Conservation (phyloP, 345 rosid genomes). For the Capsella bursapastoris region DNA sequence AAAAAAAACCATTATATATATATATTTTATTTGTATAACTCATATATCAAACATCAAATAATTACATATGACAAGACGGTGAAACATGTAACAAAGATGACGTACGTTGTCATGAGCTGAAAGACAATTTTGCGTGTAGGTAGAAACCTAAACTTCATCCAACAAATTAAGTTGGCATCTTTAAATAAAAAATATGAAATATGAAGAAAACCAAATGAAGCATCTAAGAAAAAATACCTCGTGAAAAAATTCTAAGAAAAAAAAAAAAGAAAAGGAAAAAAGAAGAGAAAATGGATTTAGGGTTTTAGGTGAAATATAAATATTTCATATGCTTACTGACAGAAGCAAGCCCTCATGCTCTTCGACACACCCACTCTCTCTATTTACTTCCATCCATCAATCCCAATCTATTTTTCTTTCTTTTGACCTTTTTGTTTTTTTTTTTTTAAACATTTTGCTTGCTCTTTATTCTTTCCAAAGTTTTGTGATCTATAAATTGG, state of each 20-base stretch:
- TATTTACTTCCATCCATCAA: constrained; percentile 43
- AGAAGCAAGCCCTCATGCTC: constrained; percentile 48
- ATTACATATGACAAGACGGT: constrained; percentile 43
- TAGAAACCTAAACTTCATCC: constrained; percentile 26
- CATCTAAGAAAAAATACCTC: background rate
- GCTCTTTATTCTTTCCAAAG: background rate
- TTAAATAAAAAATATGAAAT: background rate
- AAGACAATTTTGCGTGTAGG: constrained; percentile 42
- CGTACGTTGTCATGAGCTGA: constrained; percentile 41
- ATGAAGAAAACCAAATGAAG: background rate
- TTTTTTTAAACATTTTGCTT: background rate
- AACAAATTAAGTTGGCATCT: constrained; percentile 20
- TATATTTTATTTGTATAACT: background rate
- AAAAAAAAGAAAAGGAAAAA: background rate
- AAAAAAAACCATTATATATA: no score
- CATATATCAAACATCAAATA: constrained; percentile 30
- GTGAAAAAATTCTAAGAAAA: no score
- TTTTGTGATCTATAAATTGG: background rate
- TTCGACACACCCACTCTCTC: constrained; percentile 36
- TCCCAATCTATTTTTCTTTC: constrained; percentile 24
- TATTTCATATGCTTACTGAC: constrained; percentile 47
- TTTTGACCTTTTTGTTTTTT: background rate
- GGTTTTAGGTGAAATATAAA: constrained; percentile 28
- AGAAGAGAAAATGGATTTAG: constrained; percentile 25
- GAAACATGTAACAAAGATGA: constrained; percentile 40